Evolutionary conservation across 2,329 filamentous ascomycete genomes (phyloP).

Genomic region (Aureobasidium sp.): DNA sequence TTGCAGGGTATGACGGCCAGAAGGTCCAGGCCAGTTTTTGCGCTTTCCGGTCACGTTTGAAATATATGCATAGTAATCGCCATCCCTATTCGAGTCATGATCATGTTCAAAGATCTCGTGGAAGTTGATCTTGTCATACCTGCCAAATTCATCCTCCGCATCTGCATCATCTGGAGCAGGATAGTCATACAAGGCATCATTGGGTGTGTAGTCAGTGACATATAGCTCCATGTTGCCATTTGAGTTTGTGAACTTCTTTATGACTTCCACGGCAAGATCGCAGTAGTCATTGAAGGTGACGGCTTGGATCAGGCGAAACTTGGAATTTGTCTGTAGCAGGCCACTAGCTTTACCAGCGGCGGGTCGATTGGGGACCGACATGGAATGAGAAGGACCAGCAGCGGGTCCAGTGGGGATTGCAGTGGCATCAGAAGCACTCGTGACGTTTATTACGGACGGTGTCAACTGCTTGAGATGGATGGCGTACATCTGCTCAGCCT

Average conservation of each 20-base stretch:
- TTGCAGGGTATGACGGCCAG: constrained; percentile 63
- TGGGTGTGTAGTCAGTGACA: constrained; percentile 76
- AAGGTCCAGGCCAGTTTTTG: constrained; percentile 65
- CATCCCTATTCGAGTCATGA: constrained; percentile 34
- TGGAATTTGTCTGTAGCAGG: constrained; percentile 22
- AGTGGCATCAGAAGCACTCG: background rate
- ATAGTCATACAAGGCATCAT: constrained; percentile 56
- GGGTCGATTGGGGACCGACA: background rate
- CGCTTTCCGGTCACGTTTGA: constrained; percentile 19
- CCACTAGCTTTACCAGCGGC: background rate
- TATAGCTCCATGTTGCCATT: constrained; percentile 54
- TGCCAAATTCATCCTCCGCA: constrained; percentile 11
- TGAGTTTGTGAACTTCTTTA: constrained; percentile 45
- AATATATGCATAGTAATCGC: constrained; percentile 51
- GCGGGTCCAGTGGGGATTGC: background rate
- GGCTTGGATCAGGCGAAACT: constrained; percentile 60
- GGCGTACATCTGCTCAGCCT: constrained; percentile 29
- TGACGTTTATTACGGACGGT: background rate
- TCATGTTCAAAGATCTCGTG: background rate
- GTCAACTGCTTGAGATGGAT: constrained; percentile 19
- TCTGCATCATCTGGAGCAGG: constrained; percentile 30
- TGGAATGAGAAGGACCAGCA: background rate
- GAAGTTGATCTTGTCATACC: background rate
- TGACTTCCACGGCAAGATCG: constrained; percentile 66
- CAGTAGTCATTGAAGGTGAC: constrained; percentile 51